phyloP scores from a whole-genome alignment of 768 basidiomycete species.

The Fomitopsis serialis region DNA sequence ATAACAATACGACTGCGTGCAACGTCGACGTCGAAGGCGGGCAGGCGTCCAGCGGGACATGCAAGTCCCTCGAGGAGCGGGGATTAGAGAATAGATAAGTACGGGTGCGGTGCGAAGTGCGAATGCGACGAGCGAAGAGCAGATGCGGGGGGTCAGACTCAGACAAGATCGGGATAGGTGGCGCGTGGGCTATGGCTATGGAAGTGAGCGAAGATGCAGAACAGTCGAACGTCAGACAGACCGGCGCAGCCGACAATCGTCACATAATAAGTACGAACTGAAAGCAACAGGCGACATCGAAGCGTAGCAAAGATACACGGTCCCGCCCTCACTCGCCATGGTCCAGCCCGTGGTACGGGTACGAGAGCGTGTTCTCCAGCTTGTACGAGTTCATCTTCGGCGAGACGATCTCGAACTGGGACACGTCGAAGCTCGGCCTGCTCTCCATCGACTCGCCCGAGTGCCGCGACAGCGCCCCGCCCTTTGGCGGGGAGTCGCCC shows the following conservation, averaged over 20 bases:
- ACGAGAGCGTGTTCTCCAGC: constrained; percentile 34
- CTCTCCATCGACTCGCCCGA: constrained; percentile 39
- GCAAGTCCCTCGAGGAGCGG: not conserved
- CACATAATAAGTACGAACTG: not conserved
- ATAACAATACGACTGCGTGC: not conserved
- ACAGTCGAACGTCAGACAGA: not conserved
- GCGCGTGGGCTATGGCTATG: not conserved
- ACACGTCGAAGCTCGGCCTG: constrained; percentile 53
- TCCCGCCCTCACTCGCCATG: constrained; percentile 21
- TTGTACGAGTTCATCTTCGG: constrained; percentile 33
- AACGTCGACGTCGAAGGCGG: not conserved
- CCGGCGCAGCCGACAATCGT: not conserved
- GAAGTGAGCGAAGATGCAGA: not conserved
- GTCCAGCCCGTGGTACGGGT: constrained; percentile 54
- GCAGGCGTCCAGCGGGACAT: not conserved
- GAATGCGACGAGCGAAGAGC: not conserved
- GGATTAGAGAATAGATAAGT: not conserved
- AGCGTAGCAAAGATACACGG: not conserved
- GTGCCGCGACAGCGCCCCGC: constrained; percentile 26
- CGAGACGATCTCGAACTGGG: constrained; percentile 61
- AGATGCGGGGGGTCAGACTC: no score
- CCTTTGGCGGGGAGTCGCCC: constrained; percentile 23
- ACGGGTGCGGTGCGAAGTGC: not conserved
- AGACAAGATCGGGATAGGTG: not conserved
- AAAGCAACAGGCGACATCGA: not conserved